Percentiles rank a stretch among this genome's conserved stretches.
Conservation (phyloP, 148 eudicot genomes). For the Cornus kousa region DNA sequence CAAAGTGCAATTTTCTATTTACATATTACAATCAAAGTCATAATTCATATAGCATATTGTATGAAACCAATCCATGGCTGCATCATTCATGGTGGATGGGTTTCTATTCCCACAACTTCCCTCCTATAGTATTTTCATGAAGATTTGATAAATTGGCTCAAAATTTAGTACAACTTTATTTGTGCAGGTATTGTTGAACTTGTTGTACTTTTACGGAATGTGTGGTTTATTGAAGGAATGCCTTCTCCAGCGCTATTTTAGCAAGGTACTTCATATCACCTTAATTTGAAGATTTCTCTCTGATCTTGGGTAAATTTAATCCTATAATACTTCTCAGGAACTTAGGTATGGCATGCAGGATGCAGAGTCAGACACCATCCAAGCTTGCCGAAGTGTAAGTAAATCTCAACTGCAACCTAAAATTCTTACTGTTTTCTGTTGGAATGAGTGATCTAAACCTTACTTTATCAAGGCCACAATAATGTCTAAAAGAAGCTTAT, state of each 20-base stretch:
- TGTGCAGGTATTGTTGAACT: conserved; percentile 17
- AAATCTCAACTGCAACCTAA: background rate
- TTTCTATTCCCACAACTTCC: background rate
- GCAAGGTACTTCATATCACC: conserved; percentile 18
- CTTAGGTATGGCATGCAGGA: conserved; percentile 15
- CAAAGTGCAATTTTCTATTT: background rate
- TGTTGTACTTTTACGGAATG: conserved; percentile 18
- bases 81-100: background rate
- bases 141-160: background rate
- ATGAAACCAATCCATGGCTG: too few relatives aligned
- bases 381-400: conserved; percentile 20
- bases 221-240: conserved; percentile 18
- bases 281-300: background rate
- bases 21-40: background rate
- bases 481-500: too few relatives aligned
- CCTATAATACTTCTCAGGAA: conserved; percentile 10
- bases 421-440: background rate
- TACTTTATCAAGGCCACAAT: background rate
- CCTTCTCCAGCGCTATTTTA: conserved; percentile 19
- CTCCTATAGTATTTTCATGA: background rate
- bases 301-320: background rate
- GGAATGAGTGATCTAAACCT: background rate
- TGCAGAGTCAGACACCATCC: conserved; percentile 18
- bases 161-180: background rate
- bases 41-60: too few relatives aligned